Percentiles rank a stretch among this genome's conserved stretches.
Conservation (phyloP, 179 eudicot genomes). For the Nepenthes alata region DNA sequence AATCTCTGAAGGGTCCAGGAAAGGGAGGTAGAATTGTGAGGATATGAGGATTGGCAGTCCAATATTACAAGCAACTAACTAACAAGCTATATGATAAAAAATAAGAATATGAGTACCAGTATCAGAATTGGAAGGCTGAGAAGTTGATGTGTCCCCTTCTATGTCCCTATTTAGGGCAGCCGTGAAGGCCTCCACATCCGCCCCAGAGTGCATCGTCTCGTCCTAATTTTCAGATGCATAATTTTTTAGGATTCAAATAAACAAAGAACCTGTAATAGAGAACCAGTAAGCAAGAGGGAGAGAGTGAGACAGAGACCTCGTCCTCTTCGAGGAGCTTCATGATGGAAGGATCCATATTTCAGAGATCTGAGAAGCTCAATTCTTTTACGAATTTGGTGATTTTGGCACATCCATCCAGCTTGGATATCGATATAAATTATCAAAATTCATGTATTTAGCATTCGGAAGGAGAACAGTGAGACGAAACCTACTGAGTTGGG, state of each 20-base stretch:
- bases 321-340: slow-evolving; percentile 82
- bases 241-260: too few species aligned
- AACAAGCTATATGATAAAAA: too few species aligned
- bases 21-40: too few species aligned
- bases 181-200: slow-evolving; percentile 94
- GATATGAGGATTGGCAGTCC: background rate
- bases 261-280: background rate
- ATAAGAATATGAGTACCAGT: slow-evolving; percentile 8
- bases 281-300: background rate
- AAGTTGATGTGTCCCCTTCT: slow-evolving; percentile 43
- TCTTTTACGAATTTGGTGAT: background rate
- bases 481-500: too few species aligned
- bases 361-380: background rate
- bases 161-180: slow-evolving; percentile 91
- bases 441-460: too few species aligned
- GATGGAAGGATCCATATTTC: slow-evolving; percentile 49
- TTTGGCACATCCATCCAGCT: background rate
- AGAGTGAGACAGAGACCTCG: slow-evolving; percentile 31
- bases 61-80: background rate
- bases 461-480: too few species aligned
- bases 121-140: slow-evolving; percentile 36
- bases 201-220: slow-evolving; percentile 95
- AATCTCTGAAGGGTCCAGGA: too few species aligned
- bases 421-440: too few species aligned
- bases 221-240: slow-evolving; percentile 31